Conservation (phyloP, 2,329 filamentous ascomycete species). For the Trichoderma gracile region DNA sequence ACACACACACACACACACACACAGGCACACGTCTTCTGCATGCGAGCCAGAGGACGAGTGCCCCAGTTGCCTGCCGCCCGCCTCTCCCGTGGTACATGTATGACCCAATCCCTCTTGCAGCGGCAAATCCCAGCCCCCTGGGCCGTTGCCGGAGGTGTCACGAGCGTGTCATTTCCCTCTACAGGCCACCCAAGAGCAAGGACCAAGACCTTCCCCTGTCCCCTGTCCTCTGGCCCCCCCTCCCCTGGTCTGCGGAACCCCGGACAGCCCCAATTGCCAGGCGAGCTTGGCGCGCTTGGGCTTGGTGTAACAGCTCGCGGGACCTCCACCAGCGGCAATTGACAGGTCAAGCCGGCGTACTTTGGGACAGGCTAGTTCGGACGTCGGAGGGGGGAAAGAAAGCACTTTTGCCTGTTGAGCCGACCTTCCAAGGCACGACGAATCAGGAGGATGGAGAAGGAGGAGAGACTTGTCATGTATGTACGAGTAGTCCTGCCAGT, state of each 20-base stretch:
- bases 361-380: not conserved
- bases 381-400: not conserved
- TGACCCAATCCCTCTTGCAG: conserved; percentile 8
- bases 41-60: conserved; percentile 12
- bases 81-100: conserved; percentile 3
- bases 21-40: not conserved
- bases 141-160: conserved; percentile 2
- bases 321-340: conserved; percentile 17
- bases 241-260: conserved; percentile 11
- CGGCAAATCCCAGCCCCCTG: conserved; percentile 7
- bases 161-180: conserved; percentile 20
- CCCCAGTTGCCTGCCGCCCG: conserved; percentile 7
- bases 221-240: not conserved
- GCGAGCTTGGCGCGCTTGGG: conserved; percentile 16
- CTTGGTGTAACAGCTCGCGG: conserved; percentile 4
- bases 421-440: no score
- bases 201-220: no score
- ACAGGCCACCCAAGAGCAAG: not conserved
- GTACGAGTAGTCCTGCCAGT: no score
- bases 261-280: conserved; percentile 10
- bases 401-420: no score
- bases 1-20: no score
- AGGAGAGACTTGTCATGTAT: no score
- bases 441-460: no score
- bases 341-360: conserved; percentile 8